Evolutionary conservation across 2,329 filamentous ascomycete species (phyloP).

Genomic region (Fragosphaeria purpurea): DNA sequence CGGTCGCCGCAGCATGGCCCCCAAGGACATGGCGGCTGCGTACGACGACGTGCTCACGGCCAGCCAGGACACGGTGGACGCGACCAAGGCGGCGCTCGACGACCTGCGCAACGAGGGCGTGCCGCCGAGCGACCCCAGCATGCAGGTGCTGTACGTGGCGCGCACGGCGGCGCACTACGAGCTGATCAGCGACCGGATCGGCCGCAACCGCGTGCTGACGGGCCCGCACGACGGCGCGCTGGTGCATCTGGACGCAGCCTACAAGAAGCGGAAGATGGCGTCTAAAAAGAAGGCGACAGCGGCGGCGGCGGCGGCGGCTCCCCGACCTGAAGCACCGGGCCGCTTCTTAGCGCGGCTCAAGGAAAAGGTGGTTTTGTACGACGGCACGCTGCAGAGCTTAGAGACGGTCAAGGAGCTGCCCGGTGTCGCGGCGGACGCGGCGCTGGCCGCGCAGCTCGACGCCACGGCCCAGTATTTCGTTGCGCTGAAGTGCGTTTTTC

Average conservation of each 20-base stretch:
- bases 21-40: slow-evolving; percentile 65
- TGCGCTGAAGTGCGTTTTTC: slow-evolving; percentile 61
- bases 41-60: slow-evolving; percentile 87
- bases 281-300: slow-evolving; percentile 20
- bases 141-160: slow-evolving; percentile 89
- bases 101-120: slow-evolving; percentile 78
- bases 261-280: slow-evolving; percentile 21
- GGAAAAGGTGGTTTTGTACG: slow-evolving; percentile 82
- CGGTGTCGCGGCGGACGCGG: slow-evolving; percentile 75
- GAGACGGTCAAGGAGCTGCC: slow-evolving; percentile 83
- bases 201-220: slow-evolving; percentile 79
- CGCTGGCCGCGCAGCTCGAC: slow-evolving; percentile 67
- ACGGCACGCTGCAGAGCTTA: slow-evolving; percentile 81
- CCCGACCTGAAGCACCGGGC: slow-evolving; percentile 57
- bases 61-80: slow-evolving; percentile 88
- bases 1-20: slow-evolving; percentile 34
- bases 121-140: slow-evolving; percentile 69
- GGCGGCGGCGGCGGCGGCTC: too few relatives aligned
- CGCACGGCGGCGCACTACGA: slow-evolving; percentile 90
- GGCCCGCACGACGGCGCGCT: slow-evolving; percentile 70
- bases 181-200: slow-evolving; percentile 88
- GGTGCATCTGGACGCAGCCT: slow-evolving; percentile 34
- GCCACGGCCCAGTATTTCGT: slow-evolving; percentile 75
- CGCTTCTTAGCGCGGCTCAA: slow-evolving; percentile 71
- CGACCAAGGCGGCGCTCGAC: slow-evolving; percentile 85